Percentiles rank a stretch among this genome's conserved stretches.
Evolutionary conservation across 1,284 basidiomycete species (phyloP).

Genomic region (Malassezia sp.): DNA sequence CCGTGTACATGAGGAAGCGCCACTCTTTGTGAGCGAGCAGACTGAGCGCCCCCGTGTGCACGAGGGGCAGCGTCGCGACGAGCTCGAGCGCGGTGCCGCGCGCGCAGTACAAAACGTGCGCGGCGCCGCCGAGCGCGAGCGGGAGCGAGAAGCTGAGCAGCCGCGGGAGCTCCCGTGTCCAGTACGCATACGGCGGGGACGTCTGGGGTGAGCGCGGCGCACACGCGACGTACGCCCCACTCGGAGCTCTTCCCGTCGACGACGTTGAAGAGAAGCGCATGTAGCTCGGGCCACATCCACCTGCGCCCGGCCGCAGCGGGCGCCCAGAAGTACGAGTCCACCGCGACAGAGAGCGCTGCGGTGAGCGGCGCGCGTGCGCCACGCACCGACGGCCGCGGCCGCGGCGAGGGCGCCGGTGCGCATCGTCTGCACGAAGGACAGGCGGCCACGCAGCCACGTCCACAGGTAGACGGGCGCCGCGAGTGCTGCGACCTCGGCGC

Average conservation of each 20-base stretch:
- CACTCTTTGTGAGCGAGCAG: constrained; percentile 66
- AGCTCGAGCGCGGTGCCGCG: background rate
- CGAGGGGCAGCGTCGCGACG: constrained; percentile 25
- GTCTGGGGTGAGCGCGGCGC: no score
- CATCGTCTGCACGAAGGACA: constrained; percentile 11
- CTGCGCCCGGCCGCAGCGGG: constrained; percentile 45
- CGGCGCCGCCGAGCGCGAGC: constrained; percentile 54
- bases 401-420: constrained; percentile 14
- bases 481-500: constrained; percentile 60
- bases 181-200: constrained; percentile 63
- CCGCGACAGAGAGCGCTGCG: constrained; percentile 38
- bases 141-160: constrained; percentile 59
- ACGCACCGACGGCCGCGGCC: background rate
- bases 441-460: constrained; percentile 12
- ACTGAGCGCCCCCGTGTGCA: constrained; percentile 63
- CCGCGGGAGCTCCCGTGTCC: constrained; percentile 63
- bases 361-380: constrained; percentile 2
- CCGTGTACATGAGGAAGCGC: constrained; percentile 80
- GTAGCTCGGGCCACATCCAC: constrained; percentile 72
- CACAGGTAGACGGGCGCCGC: constrained; percentile 28
- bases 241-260: constrained; percentile 70
- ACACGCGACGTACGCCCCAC: no score
- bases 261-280: constrained; percentile 73
- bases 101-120: constrained; percentile 51
- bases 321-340: constrained; percentile 81